These are phyloP conservation scores for Boletus mariae DNA, from an alignment of 1,284 basidiomycete genomes.

Conservation along the genomic window DNA sequence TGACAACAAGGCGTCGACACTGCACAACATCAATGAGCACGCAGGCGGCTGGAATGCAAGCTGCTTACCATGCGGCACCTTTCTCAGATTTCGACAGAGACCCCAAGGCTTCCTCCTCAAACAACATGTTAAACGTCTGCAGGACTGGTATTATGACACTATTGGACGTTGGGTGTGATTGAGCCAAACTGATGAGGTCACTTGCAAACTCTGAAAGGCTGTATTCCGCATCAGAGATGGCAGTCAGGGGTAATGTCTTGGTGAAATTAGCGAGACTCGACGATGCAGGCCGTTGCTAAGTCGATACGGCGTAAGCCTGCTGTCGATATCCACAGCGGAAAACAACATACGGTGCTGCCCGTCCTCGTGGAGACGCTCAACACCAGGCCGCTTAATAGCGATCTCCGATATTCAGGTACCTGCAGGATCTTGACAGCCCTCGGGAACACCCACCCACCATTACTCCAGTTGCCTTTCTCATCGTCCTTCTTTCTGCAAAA, in stretches of 20 bases:
- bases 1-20: slow-evolving; percentile 42
- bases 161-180: slow-evolving; percentile 59
- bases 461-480: slow-evolving; percentile 55
- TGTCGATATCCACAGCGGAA: slow-evolving; percentile 9
- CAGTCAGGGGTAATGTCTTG: slow-evolving; percentile 45
- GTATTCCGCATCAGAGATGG: slow-evolving; percentile 34
- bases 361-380: slow-evolving; percentile 78
- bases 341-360: slow-evolving; percentile 67
- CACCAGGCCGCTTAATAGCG: slow-evolving; percentile 71
- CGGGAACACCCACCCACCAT: slow-evolving; percentile 69
- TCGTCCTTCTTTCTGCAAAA: slow-evolving; percentile 30
- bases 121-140: slow-evolving; percentile 68
- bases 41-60: slow-evolving; percentile 17
- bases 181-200: slow-evolving; percentile 54
- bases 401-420: slow-evolving; percentile 54
- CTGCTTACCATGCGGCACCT: slow-evolving; percentile 50
- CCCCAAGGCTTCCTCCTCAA: slow-evolving; percentile 60
- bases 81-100: slow-evolving; percentile 41
- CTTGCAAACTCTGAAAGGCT: slow-evolving; percentile 46
- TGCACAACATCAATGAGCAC: slow-evolving; percentile 31
- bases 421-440: slow-evolving; percentile 67
- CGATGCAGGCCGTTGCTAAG: slow-evolving; percentile 67
- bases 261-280: slow-evolving; percentile 59
- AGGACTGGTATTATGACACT: slow-evolving; percentile 73
- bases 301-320: slow-evolving; percentile 10